Base-by-base conservation (phyloP, 2,329 filamentous ascomycete genomes). In the Ascocoryne sarcoides region DNA sequence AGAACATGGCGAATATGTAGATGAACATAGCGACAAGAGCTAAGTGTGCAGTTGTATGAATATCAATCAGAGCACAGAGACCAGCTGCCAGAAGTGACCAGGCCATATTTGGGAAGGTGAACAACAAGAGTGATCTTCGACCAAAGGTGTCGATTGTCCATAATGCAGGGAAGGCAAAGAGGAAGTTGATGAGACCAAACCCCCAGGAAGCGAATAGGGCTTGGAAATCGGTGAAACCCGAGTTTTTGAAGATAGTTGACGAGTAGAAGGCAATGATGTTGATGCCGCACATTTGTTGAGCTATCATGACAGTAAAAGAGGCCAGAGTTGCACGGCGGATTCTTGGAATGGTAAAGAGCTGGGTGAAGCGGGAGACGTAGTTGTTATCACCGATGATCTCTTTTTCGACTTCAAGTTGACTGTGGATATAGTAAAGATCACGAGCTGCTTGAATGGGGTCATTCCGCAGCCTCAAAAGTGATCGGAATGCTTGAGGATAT, bases 221-320 rank as follows among this genome's bases (percentile, higher is more conserved):
- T 23, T 71, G 62, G 34, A 71, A 71, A 1, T 68, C 60, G 31
- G 44, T 60, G 26, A 76, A 74, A 4, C 78, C 78, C 2, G 79
- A 72, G 1, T 79, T 59, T 21, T 60, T 52, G 52, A 79, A 79
- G 12, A 79, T 66, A 4, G 76, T 79, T 0, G 76, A 79, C 0
- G 76, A 82, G 61, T 88, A 87, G 60, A 87, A 87, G 1, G 82
- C 79, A 40, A 87, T 82, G 42, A 86, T 82, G 56, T 85, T 84
- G 60, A 59, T 26, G 12, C 23, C 23, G 12, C 23, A 26, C 23
- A 26, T 26, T 12, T 26, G 23, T 26, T 55, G 52, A 16, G 40
- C 52, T 37, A 55, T 55, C 54, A 57, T 93, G 51, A 90, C 84
- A 1, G 77, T 78, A 48, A 79, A 84, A 0, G 84, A 82, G 5